Conservation (phyloP, 805 yeast species). For the Monosporozyma solicola region DNA sequence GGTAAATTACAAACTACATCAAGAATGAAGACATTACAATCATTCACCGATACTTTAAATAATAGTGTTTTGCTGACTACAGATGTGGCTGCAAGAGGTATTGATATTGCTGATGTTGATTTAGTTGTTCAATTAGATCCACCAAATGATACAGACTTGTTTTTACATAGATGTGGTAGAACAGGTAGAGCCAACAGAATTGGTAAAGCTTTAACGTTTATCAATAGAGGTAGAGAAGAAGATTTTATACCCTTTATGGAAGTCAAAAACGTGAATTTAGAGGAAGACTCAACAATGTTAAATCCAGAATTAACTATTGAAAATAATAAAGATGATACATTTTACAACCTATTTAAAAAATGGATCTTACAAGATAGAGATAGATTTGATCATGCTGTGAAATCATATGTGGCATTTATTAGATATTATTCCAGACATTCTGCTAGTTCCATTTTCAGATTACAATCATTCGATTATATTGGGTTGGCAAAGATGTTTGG, state of each 20-base stretch:
- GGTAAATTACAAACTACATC: conserved; percentile 83
- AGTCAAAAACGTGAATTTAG: conserved; percentile 55
- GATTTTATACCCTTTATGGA: conserved; percentile 73
- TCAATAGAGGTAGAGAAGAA: conserved; percentile 69
- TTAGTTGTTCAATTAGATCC: conserved; percentile 91
- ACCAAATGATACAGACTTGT: conserved; percentile 86
- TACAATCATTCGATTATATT: conserved; percentile 59
- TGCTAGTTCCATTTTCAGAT: conserved; percentile 79
- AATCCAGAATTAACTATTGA: background rate
- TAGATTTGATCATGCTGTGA: conserved; percentile 71
- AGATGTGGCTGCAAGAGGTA: conserved; percentile 97
- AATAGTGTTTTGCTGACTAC: conserved; percentile 76
- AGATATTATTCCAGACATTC: conserved; percentile 81
- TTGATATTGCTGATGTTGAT: conserved; percentile 92
- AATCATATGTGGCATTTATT: conserved; percentile 74
- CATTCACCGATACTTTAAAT: conserved; percentile 41
- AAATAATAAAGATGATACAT: conserved; percentile 5
- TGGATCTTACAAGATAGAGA: conserved; percentile 71
- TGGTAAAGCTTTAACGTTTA: conserved; percentile 71
- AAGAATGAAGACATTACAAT: conserved; percentile 60
- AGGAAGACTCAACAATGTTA: conserved; percentile 16
- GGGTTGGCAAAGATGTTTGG: conserved; percentile 73
- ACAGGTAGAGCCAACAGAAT: conserved; percentile 85
- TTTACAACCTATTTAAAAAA: conserved; percentile 28
- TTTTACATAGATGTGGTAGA: conserved; percentile 89